Percentiles rank a stretch among this genome's conserved stretches.
Conservation (phyloP, 169 alveolate genomes). For the Plasmodium ovale region DNA sequence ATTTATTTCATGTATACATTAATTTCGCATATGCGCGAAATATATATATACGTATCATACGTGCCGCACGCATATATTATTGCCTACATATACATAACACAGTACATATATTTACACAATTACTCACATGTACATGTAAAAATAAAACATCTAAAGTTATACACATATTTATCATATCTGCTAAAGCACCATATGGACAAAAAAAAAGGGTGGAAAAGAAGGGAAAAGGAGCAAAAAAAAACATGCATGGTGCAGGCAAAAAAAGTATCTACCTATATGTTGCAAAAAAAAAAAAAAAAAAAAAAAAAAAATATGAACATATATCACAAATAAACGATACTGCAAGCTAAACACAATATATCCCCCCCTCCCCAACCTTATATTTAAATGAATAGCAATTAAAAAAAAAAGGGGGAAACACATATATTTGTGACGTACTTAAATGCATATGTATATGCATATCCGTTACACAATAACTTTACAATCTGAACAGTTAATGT, state of each 20-base stretch:
- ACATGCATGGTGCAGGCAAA: background rate
- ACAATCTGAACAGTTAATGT: background rate
- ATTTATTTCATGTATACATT: background rate
- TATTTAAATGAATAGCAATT: conserved; percentile 4
- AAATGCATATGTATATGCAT: background rate
- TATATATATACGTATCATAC: conserved; percentile 1
- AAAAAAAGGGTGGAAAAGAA: background rate
- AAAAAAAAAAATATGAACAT: background rate
- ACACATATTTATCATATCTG: background rate
- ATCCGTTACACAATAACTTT: background rate
- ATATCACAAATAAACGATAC: conserved; percentile 16
- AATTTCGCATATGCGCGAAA: no score
- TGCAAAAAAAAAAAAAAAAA: background rate
- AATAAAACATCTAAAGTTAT: conserved; percentile 4
- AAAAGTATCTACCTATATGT: background rate
- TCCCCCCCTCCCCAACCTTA: background rate
- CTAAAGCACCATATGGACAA: background rate
- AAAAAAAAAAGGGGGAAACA: background rate
- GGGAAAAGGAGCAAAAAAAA: background rate
- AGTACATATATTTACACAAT: background rate
- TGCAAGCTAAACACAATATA: conserved; percentile 1
- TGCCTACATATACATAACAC: background rate
- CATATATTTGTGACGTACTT: background rate
- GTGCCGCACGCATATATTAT: background rate
- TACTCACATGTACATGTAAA: background rate